A percentile compares a stretch with the other conserved stretches of the same genome.
Conservation (phyloP, 495 filamentous ascomycete species). For the Hypoxylon fuscum region DNA sequence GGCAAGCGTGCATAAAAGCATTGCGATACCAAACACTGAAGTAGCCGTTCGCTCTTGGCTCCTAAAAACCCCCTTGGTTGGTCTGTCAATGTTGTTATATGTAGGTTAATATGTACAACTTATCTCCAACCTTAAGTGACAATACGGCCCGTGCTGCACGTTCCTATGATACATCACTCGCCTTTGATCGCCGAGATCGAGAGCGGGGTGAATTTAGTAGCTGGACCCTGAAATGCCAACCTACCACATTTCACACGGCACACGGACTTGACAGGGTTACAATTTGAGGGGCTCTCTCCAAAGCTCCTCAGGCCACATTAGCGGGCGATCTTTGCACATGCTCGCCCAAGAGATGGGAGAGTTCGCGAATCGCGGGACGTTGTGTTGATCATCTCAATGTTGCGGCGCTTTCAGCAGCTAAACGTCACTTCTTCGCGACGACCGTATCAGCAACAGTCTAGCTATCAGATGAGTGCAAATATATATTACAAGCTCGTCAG, state of each 20-base stretch:
- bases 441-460: slow-evolving; percentile 3
- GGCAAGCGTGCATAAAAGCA: background rate
- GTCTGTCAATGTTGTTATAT: too few species aligned
- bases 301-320: slow-evolving; percentile 23
- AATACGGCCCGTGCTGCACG: background rate
- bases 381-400: slow-evolving; percentile 1
- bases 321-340: slow-evolving; percentile 39
- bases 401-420: slow-evolving; percentile 2
- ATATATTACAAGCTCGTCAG: slow-evolving; percentile 7
- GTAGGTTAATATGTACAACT: too few species aligned
- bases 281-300: slow-evolving; percentile 39
- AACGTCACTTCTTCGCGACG: slow-evolving; percentile 2
- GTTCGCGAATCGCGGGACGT: slow-evolving; percentile 17
- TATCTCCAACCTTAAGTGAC: too few species aligned
- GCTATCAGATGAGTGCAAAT: slow-evolving; percentile 6
- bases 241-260: slow-evolving; percentile 6
- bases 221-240: slow-evolving; percentile 20
- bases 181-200: slow-evolving; percentile 6
- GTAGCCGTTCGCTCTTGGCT: background rate
- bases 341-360: slow-evolving; percentile 8
- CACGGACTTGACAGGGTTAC: slow-evolving; percentile 16
- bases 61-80: slow-evolving; percentile 19
- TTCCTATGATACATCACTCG: background rate
- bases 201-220: slow-evolving; percentile 11
- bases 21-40: background rate